Evolutionary conservation across 2,329 filamentous ascomycete species (phyloP), one percentile per base, ranked within the genome.

Genomic region (Ophiostoma angusticollis): DNA sequence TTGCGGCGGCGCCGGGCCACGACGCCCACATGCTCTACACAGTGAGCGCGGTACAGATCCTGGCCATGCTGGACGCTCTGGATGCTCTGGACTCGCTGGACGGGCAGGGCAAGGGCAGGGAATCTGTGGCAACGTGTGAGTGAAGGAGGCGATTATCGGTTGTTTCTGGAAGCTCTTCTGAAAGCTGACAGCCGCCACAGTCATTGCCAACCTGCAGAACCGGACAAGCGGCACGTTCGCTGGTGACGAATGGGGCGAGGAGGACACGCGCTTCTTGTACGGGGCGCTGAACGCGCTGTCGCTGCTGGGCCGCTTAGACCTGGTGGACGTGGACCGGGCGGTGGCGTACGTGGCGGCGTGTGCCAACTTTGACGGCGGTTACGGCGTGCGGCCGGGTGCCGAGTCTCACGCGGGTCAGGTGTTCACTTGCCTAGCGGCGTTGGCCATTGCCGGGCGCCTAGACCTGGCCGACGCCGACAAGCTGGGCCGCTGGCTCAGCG

Each of bases 11-110:
- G 11, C 91, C 91, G 0, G 83, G 84, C 6, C 91, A 98, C 58
- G 91, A 98, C 62, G 78, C 89, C 19, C 91, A 98, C 59, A 84
- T 98, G 75, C 74, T 96, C 37, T 95, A 89, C 57, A 98, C 91
- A 39, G 83, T 91, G 55, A 95, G 86, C 62, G 87, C 84, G 38
- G 80, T 98, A 50, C 91, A 98, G 64, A 86, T 95, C 49, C 70
- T 98, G 37, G 84, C 83, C 49, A 85, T 82, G 54, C 64, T 93
- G 21, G 81, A 94, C 61, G 91, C 81, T 21, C 64, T 93, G 21
- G 81, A 94, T 60, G 91, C 81, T 21, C 69, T 95, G 49, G 80
- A 80, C 45, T 82, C 89, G 50, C 71, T 98, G 22, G 86, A 96
- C 47, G 63, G 65, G 41, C 71, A 71, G 44, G 72, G 81, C 39